A percentile compares a stretch with the other conserved stretches of the same genome.
These are phyloP conservation scores for Colletotrichum sp. DNA, from an alignment of 2,329 filamentous ascomycete genomes.

Conservation along the genomic window DNA sequence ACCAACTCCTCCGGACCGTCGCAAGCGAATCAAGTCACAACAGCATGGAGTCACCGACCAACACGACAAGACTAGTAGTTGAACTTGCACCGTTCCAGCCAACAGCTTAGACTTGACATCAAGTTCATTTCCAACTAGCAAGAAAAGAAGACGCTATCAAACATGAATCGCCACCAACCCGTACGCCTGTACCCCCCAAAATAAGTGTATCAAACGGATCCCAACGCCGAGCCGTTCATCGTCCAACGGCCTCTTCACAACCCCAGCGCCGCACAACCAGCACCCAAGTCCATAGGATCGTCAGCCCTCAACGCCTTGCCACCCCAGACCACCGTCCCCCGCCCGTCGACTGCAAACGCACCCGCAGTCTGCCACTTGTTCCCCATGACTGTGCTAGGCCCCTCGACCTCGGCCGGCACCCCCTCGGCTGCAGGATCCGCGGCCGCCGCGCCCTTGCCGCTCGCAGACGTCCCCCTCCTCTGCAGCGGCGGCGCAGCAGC, in stretches of 20 bases:
- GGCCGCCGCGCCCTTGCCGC: background rate
- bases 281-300: constrained; percentile 60
- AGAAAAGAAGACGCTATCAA: background rate
- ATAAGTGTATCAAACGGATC: background rate
- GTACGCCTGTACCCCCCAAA: background rate
- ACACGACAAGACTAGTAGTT: background rate
- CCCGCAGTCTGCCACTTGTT: constrained; percentile 64
- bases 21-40: background rate
- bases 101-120: background rate
- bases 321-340: constrained; percentile 55
- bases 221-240: background rate
- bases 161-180: background rate
- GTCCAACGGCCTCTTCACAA: background rate
- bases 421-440: background rate
- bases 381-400: constrained; percentile 50
- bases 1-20: background rate
- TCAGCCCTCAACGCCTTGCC: constrained; percentile 52
- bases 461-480: constrained; percentile 13
- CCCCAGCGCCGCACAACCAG: constrained; percentile 40
- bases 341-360: constrained; percentile 55
- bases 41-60: background rate
- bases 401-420: constrained; percentile 35
- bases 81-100: background rate
- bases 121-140: background rate
- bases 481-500: background rate